These are phyloP conservation scores for Oenanthe javanica DNA, from an alignment of 140 eudicot species.

Conservation along the genomic window DNA sequence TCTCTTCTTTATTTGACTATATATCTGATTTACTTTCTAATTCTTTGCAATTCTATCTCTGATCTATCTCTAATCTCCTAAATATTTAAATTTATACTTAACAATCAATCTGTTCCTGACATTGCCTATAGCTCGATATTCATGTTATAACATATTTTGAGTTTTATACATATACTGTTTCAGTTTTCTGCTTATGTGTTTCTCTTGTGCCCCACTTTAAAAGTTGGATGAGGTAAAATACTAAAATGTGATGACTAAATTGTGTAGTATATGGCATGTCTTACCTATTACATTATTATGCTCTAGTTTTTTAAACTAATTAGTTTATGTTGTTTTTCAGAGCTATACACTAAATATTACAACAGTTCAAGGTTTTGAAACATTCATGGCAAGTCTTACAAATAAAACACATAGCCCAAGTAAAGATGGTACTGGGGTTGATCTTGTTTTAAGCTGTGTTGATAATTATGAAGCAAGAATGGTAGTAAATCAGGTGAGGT, in stretches of 20 bases:
- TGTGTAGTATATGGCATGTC: not conserved
- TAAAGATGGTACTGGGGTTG: slow-evolving; percentile 83
- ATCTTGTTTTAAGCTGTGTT: slow-evolving; percentile 95
- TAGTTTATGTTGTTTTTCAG: slow-evolving; percentile 31
- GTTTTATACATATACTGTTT: not conserved
- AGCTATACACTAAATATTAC: slow-evolving; percentile 95
- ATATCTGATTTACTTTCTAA: not conserved
- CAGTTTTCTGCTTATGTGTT: not conserved
- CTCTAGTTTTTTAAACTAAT: slow-evolving; percentile 2
- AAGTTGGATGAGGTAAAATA: not conserved
- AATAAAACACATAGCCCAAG: slow-evolving; percentile 48
- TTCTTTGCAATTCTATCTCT: not conserved
- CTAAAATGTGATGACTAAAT: not conserved
- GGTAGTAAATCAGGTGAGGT: slow-evolving; percentile 96
- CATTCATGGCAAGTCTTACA: slow-evolving; percentile 77
- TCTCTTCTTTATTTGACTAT: not conserved
- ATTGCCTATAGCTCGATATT: not conserved
- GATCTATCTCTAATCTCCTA: not conserved
- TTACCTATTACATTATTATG: not conserved
- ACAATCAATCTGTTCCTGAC: not conserved
- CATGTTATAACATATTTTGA: not conserved
- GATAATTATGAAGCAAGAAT: slow-evolving; percentile 98
- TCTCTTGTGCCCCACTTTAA: not conserved
- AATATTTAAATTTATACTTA: no score
- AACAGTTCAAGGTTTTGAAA: slow-evolving; percentile 90